Conservation (phyloP, 1,284 basidiomycete genomes). For the Cryptococcus floricola region DNA sequence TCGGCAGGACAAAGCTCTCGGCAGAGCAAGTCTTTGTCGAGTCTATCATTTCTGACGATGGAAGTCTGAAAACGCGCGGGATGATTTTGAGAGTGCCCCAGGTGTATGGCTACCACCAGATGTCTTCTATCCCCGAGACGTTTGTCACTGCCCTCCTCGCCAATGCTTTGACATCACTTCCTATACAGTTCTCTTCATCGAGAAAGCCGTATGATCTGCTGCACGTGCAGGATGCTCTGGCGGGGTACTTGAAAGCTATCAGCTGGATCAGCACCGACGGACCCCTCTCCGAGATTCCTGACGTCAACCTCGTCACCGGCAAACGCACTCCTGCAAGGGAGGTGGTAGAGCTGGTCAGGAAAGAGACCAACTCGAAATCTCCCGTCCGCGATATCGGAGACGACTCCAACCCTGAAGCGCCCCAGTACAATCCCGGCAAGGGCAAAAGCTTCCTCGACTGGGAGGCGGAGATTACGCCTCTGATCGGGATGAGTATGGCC, state of each 20-base stretch:
- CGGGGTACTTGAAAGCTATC: slow-evolving; percentile 27
- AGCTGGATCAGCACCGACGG: not conserved
- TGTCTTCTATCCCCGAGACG: slow-evolving; percentile 27
- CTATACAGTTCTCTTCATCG: slow-evolving; percentile 42
- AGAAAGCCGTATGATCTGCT: slow-evolving; percentile 33
- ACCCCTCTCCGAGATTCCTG: slow-evolving; percentile 1
- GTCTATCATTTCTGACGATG: not conserved
- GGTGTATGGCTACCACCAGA: slow-evolving; percentile 39
- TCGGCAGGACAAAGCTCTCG: slow-evolving; percentile 38
- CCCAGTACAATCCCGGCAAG: slow-evolving; percentile 15
- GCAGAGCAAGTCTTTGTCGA: slow-evolving; percentile 30
- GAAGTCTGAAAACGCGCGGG: slow-evolving; percentile 1
- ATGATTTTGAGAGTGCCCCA: slow-evolving; percentile 41
- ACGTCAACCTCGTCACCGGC: slow-evolving; percentile 40
- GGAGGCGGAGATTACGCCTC: slow-evolving; percentile 22
- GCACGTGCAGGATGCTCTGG: slow-evolving; percentile 40
- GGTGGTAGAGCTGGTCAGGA: slow-evolving; percentile 36
- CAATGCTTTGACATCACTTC: slow-evolving; percentile 37
- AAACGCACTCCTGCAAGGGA: slow-evolving; percentile 27
- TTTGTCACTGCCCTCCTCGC: slow-evolving; percentile 39
- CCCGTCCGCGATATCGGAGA: slow-evolving; percentile 40
- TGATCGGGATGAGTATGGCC: slow-evolving; percentile 26
- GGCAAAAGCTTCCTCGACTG: slow-evolving; percentile 25
- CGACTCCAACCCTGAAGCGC: slow-evolving; percentile 9
- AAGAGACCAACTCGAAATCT: slow-evolving; percentile 30